Percentiles rank a stretch among this genome's conserved stretches.
Conservation (phyloP, 2,329 filamentous ascomycete species). For the Neurospora sp. region DNA sequence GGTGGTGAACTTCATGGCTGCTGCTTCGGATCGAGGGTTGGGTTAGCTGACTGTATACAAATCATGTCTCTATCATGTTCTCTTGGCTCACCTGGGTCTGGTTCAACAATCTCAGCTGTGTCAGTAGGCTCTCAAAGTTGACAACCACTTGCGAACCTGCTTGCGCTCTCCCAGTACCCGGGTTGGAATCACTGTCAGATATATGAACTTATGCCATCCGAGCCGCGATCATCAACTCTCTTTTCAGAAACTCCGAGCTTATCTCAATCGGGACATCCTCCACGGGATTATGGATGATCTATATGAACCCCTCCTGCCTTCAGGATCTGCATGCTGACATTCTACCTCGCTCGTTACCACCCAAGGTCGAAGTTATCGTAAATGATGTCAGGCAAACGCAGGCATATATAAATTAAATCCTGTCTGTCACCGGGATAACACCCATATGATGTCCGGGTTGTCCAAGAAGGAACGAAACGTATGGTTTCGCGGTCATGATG, state of each 20-base stretch:
- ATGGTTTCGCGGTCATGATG: not conserved
- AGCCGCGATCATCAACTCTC: not conserved
- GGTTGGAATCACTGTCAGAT: not conserved
- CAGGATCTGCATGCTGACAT: not conserved
- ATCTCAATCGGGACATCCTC: not conserved
- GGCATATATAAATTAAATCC: not conserved
- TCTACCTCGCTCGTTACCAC: not conserved
- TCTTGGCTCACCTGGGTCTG: not conserved
- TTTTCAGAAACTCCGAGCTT: not conserved
- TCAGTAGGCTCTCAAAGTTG: not conserved
- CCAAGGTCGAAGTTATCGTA: not conserved
- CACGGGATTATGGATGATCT: not conserved
- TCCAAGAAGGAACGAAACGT: not conserved
- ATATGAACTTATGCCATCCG: not conserved
- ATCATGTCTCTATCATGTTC: not conserved
- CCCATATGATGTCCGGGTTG: not conserved
- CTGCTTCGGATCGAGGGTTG: not conserved
- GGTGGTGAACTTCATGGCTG: conserved; percentile 12
- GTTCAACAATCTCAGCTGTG: not conserved
- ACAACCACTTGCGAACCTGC: not conserved
- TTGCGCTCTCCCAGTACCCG: not conserved
- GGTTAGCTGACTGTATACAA: not conserved
- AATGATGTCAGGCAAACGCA: not conserved
- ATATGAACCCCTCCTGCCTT: not conserved
- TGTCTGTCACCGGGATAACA: not conserved